Conservation (phyloP, 2,329 filamentous ascomycete genomes). For the Arthrobotrys musiformis region DNA sequence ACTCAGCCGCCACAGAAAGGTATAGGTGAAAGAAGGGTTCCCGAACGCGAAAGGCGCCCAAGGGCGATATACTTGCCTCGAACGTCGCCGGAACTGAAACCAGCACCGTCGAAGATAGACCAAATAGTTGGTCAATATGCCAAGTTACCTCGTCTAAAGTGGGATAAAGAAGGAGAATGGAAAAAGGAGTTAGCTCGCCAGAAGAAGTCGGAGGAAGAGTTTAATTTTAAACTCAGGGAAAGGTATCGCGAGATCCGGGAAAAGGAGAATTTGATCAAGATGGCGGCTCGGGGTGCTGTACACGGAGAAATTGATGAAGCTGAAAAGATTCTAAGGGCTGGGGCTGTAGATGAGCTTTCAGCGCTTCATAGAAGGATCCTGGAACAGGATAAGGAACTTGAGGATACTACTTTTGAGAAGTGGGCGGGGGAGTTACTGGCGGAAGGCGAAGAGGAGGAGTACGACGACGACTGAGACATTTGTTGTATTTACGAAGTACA, state of each 20-base stretch:
- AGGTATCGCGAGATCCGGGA: not conserved
- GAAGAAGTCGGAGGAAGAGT: slow-evolving; percentile 40
- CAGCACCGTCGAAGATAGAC: slow-evolving; percentile 1
- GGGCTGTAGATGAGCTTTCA: not conserved
- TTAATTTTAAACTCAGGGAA: slow-evolving; percentile 12
- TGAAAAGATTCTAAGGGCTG: not conserved
- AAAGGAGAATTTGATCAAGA: not conserved
- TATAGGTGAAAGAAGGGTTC: not conserved
- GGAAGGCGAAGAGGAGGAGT: not conserved
- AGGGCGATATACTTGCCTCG: slow-evolving; percentile 14
- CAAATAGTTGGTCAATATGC: slow-evolving; percentile 27
- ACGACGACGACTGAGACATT: not conserved
- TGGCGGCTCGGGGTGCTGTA: not conserved
- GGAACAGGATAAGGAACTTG: slow-evolving; percentile 32
- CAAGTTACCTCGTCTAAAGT: slow-evolving; percentile 18
- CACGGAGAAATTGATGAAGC: not conserved
- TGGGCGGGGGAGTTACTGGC: slow-evolving; percentile 32
- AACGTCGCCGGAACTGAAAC: not conserved
- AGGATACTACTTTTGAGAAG: slow-evolving; percentile 30
- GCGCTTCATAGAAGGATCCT: slow-evolving; percentile 16
- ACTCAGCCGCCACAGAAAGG: not conserved
- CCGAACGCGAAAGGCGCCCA: not conserved
- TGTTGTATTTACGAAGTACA: too few species aligned
- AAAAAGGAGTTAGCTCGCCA: not conserved
- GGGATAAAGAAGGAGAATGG: slow-evolving; percentile 9